A percentile compares a stretch with the other conserved stretches of the same genome.
Conservation (phyloP, 164 flowering plant species). For the Euptelea pleiosperma region DNA sequence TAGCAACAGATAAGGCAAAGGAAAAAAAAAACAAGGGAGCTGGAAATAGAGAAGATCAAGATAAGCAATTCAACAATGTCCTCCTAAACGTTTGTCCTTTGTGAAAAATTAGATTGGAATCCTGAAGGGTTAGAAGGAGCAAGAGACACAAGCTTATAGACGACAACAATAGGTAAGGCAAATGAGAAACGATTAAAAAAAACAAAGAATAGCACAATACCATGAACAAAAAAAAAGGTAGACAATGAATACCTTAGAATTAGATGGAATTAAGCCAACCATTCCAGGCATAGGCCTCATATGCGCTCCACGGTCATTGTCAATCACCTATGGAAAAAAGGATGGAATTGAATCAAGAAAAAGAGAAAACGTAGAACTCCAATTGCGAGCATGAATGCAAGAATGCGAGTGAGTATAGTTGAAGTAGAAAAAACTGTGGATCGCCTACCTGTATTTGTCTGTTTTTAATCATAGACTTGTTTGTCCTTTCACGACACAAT, state of each 20-base stretch:
- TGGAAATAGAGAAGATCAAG: too few species aligned
- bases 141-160: too few species aligned
- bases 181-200: too few species aligned
- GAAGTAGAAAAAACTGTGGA: neutral
- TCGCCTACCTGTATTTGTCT: conserved; percentile 72
- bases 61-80: too few species aligned
- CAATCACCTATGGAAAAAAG: conserved; percentile 44
- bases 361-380: neutral
- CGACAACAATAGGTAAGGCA: too few species aligned
- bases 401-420: neutral
- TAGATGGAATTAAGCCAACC: conserved; percentile 30
- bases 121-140: too few species aligned
- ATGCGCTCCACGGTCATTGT: conserved; percentile 48
- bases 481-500: conserved; percentile 80
- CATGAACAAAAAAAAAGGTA: neutral
- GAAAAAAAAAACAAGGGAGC: too few species aligned
- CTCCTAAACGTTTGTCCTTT: too few species aligned
- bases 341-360: neutral
- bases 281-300: conserved; percentile 73
- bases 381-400: neutral
- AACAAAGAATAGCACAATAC: neutral
- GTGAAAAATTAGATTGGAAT: too few species aligned
- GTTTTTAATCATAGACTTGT: conserved; percentile 55
- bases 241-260: conserved; percentile 29
- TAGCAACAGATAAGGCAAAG: too few species aligned